phyloP scores from a whole-genome alignment of 1,284 basidiomycete genomes.

The Ceratobasidium sp. region DNA sequence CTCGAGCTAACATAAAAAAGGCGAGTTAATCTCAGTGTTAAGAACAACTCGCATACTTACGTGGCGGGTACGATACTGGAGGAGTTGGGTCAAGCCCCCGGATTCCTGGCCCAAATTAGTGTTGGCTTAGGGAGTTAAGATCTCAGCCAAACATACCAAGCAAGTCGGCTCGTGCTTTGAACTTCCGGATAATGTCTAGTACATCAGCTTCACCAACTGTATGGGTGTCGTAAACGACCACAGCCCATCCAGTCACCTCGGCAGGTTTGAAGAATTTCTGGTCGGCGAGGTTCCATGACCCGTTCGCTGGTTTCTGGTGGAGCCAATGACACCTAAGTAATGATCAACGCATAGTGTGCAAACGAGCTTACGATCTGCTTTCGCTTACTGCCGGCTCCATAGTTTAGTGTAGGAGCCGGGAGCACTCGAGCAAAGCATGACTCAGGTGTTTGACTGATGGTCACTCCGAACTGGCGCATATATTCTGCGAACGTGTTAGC shows the following conservation, averaged over 20 bases:
- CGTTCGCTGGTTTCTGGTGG: slow-evolving; percentile 13
- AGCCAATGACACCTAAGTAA: neutral
- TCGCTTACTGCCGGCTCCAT: slow-evolving; percentile 26
- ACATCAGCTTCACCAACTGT: slow-evolving; percentile 9
- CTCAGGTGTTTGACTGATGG: slow-evolving; percentile 25
- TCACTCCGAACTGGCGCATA: slow-evolving; percentile 44
- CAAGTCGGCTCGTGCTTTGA: slow-evolving; percentile 25
- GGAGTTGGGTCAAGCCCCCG: slow-evolving; percentile 3
- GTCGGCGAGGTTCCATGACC: slow-evolving; percentile 9
- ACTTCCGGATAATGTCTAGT: neutral
- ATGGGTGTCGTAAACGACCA: slow-evolving; percentile 33
- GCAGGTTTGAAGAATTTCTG: slow-evolving; percentile 34
- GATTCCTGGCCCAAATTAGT: slow-evolving; percentile 2
- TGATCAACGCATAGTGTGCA: too few relatives aligned
- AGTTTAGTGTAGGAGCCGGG: slow-evolving; percentile 44
- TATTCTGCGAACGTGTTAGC: slow-evolving; percentile 33
- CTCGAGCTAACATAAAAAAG: neutral
- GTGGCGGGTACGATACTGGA: slow-evolving; percentile 17
- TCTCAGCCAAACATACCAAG: slow-evolving; percentile 7
- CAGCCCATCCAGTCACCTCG: slow-evolving; percentile 11
- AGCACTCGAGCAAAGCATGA: slow-evolving; percentile 42
- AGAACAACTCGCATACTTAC: neutral
- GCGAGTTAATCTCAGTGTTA: neutral
- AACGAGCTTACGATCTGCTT: slow-evolving; percentile 17
- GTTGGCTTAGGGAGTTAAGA: neutral